Conservation (phyloP, 306 rosid species). For the Gillenia trifoliata region DNA sequence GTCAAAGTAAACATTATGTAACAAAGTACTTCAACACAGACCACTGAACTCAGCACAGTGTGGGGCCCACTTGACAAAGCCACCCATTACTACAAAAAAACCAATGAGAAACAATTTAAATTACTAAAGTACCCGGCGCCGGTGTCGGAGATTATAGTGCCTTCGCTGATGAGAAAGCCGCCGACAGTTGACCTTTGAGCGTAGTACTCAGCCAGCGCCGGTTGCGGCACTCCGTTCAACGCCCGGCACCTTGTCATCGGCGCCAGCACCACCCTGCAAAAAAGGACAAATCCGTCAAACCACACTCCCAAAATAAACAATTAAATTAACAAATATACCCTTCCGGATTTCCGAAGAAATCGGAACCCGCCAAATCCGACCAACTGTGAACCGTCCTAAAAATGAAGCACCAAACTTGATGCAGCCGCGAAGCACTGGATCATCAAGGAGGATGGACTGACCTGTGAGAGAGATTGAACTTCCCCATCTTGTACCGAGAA, state of each 20-base stretch:
- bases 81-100: neutral
- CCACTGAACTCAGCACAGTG: neutral
- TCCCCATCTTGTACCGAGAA: constrained; percentile 69
- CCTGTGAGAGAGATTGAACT: constrained; percentile 76
- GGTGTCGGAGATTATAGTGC: constrained; percentile 38
- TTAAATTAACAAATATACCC: neutral
- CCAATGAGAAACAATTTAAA: neutral
- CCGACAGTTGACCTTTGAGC: constrained; percentile 44
- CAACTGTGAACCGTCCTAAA: neutral
- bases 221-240: constrained; percentile 35
- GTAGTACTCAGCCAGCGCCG: constrained; percentile 42
- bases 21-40: neutral
- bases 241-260: constrained; percentile 61
- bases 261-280: constrained; percentile 53
- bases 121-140: constrained; percentile 46
- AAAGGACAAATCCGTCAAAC: neutral
- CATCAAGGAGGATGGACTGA: constrained; percentile 2
- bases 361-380: neutral
- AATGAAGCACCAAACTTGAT: neutral
- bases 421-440: neutral
- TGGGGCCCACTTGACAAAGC: neutral
- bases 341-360: constrained; percentile 1
- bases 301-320: neutral
- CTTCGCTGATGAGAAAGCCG: constrained; percentile 51
- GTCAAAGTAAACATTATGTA: neutral